A percentile compares a stretch with the other conserved stretches of the same genome.
Evolutionary conservation across 805 yeast genomes (phyloP).

Genomic region (Metschnikowia continentalis): DNA sequence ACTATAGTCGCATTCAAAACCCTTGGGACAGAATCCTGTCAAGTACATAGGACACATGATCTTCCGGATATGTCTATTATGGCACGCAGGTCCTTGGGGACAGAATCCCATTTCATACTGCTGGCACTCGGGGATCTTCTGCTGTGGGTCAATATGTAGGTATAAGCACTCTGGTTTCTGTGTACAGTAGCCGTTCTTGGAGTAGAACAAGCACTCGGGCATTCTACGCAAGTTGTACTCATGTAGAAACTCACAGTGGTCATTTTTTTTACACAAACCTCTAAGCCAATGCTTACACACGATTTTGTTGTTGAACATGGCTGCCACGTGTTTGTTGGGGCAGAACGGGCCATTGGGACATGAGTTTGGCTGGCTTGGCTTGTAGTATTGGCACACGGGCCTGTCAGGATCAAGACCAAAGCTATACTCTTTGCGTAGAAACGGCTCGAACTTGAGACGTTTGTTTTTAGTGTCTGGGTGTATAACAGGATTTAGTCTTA

Average conservation of each 20-base stretch:
- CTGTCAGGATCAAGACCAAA: slow-evolving; percentile 80
- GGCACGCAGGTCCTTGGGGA: slow-evolving; percentile 84
- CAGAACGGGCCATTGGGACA: slow-evolving; percentile 88
- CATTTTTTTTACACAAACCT: slow-evolving; percentile 95
- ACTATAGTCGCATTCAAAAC: slow-evolving; percentile 69
- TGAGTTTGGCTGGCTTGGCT: slow-evolving; percentile 51
- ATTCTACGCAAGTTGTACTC: slow-evolving; percentile 90
- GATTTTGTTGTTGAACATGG: slow-evolving; percentile 50
- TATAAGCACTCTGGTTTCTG: slow-evolving; percentile 93
- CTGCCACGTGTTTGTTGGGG: slow-evolving; percentile 76
- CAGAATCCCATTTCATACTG: slow-evolving; percentile 88
- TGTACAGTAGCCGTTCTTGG: slow-evolving; percentile 81
- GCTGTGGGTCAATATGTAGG: slow-evolving; percentile 84
- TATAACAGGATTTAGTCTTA: slow-evolving; percentile 35
- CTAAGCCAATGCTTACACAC: slow-evolving; percentile 98
- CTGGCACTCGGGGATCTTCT: slow-evolving; percentile 82
- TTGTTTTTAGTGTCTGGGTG: slow-evolving; percentile 39
- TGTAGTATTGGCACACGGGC: slow-evolving; percentile 75
- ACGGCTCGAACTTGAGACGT: slow-evolving; percentile 70
- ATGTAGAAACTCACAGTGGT: slow-evolving; percentile 92
- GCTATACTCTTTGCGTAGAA: slow-evolving; percentile 71
- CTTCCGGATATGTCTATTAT: slow-evolving; percentile 73
- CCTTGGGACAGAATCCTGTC: slow-evolving; percentile 92
- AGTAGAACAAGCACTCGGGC: slow-evolving; percentile 92
- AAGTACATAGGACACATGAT: slow-evolving; percentile 73